Evolutionary conservation across 202 grass and related monocot genomes (phyloP).

Genomic region (Hordeum pubiflorum): DNA sequence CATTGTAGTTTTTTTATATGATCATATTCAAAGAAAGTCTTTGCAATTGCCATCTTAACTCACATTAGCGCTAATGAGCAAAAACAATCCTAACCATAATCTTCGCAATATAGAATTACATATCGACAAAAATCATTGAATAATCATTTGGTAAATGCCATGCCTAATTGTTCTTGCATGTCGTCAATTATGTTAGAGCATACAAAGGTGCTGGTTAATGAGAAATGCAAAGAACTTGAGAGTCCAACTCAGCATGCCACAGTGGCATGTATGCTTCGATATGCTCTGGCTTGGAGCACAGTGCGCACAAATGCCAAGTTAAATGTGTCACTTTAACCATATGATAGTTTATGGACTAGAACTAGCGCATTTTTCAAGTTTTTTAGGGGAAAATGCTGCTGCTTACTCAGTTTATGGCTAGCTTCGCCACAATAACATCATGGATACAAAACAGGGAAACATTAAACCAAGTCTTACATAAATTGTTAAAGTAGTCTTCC

Average conservation of each 20-base stretch:
- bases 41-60: background rate
- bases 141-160: background rate
- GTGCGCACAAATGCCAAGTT: background rate
- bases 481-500: no score
- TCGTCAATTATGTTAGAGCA: background rate
- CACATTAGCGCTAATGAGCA: background rate
- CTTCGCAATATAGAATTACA: background rate
- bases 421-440: no score
- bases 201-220: background rate
- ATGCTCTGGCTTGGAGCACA: background rate
- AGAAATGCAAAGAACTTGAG: background rate
- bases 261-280: background rate
- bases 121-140: background rate
- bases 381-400: no score
- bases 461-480: no score
- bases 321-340: background rate
- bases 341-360: background rate
- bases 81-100: background rate
- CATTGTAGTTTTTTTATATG: background rate
- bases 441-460: no score
- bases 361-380: no score
- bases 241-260: background rate
- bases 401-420: no score
- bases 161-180: background rate
- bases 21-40: background rate